A percentile compares a stretch with the other conserved stretches of the same genome.
These are phyloP conservation scores for Colletotrichum sp. DNA, from an alignment of 2,329 filamentous ascomycete species.

Conservation along the genomic window DNA sequence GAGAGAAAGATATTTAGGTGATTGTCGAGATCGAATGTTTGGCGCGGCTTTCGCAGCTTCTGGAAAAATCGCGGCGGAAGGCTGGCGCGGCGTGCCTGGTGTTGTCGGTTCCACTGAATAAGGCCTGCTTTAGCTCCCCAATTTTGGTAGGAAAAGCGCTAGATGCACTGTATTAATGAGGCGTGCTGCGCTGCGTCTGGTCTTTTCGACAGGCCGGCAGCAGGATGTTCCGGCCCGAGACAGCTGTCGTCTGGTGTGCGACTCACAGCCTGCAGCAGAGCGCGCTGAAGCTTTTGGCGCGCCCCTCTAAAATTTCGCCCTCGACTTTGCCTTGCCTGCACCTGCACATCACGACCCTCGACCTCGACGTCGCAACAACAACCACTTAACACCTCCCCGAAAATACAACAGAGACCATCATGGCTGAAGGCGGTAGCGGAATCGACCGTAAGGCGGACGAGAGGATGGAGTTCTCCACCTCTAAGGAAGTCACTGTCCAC, in stretches of 20 bases:
- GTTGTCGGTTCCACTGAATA: slow-evolving; percentile 14
- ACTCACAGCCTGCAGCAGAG: neutral
- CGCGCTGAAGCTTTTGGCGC: slow-evolving; percentile 4
- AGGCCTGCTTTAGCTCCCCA: slow-evolving; percentile 16
- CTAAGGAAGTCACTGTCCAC: slow-evolving; percentile 95
- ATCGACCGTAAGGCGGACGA: slow-evolving; percentile 94
- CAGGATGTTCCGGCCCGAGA: neutral
- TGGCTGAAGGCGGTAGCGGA: slow-evolving; percentile 78
- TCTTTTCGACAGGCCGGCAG: neutral
- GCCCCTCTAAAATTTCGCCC: slow-evolving; percentile 19
- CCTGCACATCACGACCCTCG: neutral
- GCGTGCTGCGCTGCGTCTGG: neutral
- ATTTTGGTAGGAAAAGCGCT: neutral
- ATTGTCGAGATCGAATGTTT: neutral
- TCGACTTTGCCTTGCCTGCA: neutral
- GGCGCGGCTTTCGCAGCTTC: neutral
- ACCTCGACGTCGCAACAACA: neutral
- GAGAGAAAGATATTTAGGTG: neutral
- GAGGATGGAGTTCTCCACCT: slow-evolving; percentile 97
- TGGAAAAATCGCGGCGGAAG: slow-evolving; percentile 1
- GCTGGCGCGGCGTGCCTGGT: neutral
- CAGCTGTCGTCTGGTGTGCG: neutral
- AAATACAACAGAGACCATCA: slow-evolving; percentile 50
- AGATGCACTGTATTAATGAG: neutral
- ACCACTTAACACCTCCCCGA: neutral